Evolutionary conservation across 2,329 filamentous ascomycete genomes (phyloP), one percentile per base, ranked within the genome.

Genomic region (Macrophomina pseudophaseolina): DNA sequence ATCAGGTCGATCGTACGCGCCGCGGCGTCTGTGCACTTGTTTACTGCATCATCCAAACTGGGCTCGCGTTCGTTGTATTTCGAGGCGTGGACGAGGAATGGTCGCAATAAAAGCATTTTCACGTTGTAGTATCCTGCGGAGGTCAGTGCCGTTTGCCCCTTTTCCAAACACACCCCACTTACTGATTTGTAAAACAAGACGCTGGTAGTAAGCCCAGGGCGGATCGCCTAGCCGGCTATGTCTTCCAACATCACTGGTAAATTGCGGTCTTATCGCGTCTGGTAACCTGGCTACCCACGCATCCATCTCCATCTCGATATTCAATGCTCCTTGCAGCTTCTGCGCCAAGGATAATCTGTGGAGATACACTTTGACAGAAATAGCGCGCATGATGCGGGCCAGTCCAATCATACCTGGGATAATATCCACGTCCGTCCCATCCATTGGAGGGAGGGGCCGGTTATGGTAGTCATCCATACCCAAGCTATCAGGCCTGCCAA

Each of bases 391-490:
- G 3, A 81, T 80, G 46, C 76, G 74, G 1, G 79, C 76, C 32
- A 81, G 75, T 14, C 76, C 76, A 30, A 80, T 74, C 78, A 80
- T 80, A 70, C 74, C 77, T 0, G 78, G 75, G n/a, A 81, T 78
- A 11, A 81, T 80, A 30, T 76, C 73, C 53, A 74, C 75, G 67
- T 79, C 76, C 0, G 75, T 74, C 53, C 76, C 72, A 56, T 80
- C 74, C 32, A 78, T 53, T 8, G 60, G 54, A 2, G 70, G 70
- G 33, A 68, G 28, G 11, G 64, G 74, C 33, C 82, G 78, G 62
- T 83, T 84, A 66, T 84, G 83, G 64, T 83, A 84, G 64, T 82
- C 73, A 38, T 84, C 82, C 66, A 81, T 77, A 28, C 83, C 82
- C 2, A 84, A 74, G 2, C 81, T 82, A 65, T 84, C 82, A 0